Evolutionary conservation across 148 eudicot genomes (phyloP), one percentile per base, ranked within the genome.

Genomic region (Agrostemma githago): DNA sequence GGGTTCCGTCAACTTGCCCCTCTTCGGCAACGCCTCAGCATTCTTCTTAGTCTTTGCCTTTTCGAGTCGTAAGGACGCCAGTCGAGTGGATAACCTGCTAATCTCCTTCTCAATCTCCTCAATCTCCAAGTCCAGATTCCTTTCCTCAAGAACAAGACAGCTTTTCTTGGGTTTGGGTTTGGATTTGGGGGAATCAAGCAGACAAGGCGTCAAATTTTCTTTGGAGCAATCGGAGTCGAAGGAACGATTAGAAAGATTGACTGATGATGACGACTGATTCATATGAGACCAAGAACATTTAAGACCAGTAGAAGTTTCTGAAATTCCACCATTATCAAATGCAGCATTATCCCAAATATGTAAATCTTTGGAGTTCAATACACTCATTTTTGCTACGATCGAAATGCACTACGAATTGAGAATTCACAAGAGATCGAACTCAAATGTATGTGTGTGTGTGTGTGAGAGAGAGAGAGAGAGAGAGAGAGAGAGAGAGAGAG

Each of bases 281-380:
- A 65, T 51, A 19, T 48, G 62, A 66, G 76, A 71, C 79, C 83
- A 80, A 76, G 79, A 80, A 72, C 17, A 4, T 42, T 75, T 80
- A 2, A 66, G 38, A 41, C 66, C 57, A 12, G 74, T 5, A 3
- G 79, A 41, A 61, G 67, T 85, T 56, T 78, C 77, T 3, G 82
- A 84, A 53, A 51, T 16, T 20, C 17, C 89, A 3, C 74, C 83
- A 20, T 84, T 85, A 79, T 92, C 96, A 65, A 86, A 92, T 0
- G 89, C 91, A 39, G 85, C 91, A 75, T 95, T 95, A 83, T 92
- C 75, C 92, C 94, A 95, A 48, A 92, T 74, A 74, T 92, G 93
- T 19, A 88, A 69, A 78, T 94, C 97, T 21, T 73, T 75, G 10
- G 80, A 59, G 26, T 77, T 84, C 76, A 84, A 77, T 70, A 76